Evolutionary conservation across 2,329 filamentous ascomycete species (phyloP).

Genomic region (Zelopaecilomyces penicillatus): DNA sequence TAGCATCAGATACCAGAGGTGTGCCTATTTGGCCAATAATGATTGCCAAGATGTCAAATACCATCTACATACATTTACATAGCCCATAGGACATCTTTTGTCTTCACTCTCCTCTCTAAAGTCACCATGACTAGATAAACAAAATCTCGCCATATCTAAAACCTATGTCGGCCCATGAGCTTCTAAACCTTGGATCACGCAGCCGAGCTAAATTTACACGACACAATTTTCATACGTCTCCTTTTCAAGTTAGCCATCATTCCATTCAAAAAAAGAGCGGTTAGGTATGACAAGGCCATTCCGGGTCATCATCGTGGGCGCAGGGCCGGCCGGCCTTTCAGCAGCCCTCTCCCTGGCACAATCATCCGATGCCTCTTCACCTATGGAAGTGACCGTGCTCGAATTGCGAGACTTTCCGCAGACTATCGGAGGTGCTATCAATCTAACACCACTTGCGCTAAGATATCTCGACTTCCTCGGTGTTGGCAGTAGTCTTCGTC

Average conservation of each 20-base stretch:
- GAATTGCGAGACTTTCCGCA: constrained; percentile 37
- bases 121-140: too few species aligned
- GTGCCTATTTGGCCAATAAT: too few species aligned
- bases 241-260: too few species aligned
- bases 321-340: constrained; percentile 29
- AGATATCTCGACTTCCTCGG: constrained; percentile 34
- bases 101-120: too few species aligned
- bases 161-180: too few species aligned
- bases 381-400: constrained; percentile 30
- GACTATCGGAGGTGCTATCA: constrained; percentile 36
- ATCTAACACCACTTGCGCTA: constrained; percentile 38
- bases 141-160: too few species aligned
- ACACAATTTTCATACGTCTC: too few species aligned
- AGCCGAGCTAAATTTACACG: too few species aligned
- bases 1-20: not conserved
- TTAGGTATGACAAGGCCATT: not conserved
- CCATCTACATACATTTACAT: too few species aligned
- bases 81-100: too few species aligned
- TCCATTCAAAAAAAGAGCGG: not conserved
- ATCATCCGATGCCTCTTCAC: not conserved
- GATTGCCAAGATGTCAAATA: too few species aligned
- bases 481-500: constrained; percentile 18
- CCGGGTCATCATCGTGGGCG: constrained; percentile 25
- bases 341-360: constrained; percentile 18
- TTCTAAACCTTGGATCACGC: too few species aligned